Base-by-base conservation (phyloP, 805 yeast genomes). In the Ogataea wickerhamii region DNA sequence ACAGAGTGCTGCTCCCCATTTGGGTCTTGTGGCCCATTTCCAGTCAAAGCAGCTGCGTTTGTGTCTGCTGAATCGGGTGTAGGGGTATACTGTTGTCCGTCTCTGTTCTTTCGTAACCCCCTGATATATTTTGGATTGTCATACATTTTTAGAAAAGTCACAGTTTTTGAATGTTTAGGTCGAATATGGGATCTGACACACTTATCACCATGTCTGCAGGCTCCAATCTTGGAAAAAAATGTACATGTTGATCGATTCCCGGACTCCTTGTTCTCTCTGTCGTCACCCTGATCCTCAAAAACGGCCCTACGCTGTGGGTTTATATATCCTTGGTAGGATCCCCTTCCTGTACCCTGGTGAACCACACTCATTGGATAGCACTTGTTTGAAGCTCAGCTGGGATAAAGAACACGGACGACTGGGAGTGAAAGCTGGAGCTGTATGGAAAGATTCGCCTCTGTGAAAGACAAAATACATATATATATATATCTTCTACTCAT, bases 161-260 rank as follows among this genome's bases (percentile, higher is more conserved):
- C 69, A 0, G 91, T 82, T 38, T 70, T 67, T 1, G 95, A 82
- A 28, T 67, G 60, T 6, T 67, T 59, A 2, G 96, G 96, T 49
- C 73, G 73, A 16, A 73, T 67, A 58, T 88, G 89, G 40, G 71
- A 72, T 51, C 91, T 68, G 6, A 87, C 79, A 53, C 98, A 89
- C 51, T 81, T 82, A 41, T 81, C 88, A 0, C 96, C 96, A 58
- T 89, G 96, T 43, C 96, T 71, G 53, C 98, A 89, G 0, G 96
- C 94, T 0, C 98, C 98, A 21, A 87, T 85, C 56, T 82, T 86
- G 45, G 73, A 68, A 55, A 80, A 87, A 56, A 88, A 88, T 2
- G 52, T 36, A 38, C 63, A 51, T 13, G 44, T 14, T 26, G 45
- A 47, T 36, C 43, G 46, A 24, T 43, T 34, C 28, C 36, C 11